Percentiles rank a stretch among this genome's conserved stretches.
These are phyloP conservation scores for Lachnellula occidentalis DNA, from an alignment of 2,329 filamentous ascomycete genomes.

Conservation along the genomic window DNA sequence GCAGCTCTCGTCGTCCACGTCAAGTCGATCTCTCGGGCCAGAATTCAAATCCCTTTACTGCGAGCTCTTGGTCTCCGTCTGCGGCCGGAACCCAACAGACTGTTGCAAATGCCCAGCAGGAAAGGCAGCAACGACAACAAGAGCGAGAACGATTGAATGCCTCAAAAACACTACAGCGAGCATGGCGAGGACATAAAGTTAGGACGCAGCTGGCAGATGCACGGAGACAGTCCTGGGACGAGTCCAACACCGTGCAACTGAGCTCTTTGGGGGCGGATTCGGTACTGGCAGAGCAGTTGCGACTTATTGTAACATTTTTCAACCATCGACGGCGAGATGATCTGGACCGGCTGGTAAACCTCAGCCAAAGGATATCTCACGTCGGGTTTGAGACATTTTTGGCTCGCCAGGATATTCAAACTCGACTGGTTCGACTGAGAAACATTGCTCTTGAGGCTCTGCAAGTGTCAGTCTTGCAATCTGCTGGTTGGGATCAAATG, in stretches of 20 bases:
- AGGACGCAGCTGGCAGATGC: constrained; percentile 52
- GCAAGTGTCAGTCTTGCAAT: constrained; percentile 20
- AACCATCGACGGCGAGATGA: constrained; percentile 41
- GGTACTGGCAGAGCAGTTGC: constrained; percentile 39
- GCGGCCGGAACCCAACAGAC: constrained; percentile 67
- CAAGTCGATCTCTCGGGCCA: constrained; percentile 94
- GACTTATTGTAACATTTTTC: constrained; percentile 47
- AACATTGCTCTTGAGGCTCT: constrained; percentile 23
- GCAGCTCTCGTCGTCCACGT: constrained; percentile 74
- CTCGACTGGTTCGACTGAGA: constrained; percentile 20
- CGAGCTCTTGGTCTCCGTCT: constrained; percentile 51
- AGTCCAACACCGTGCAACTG: constrained; percentile 40
- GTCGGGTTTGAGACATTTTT: constrained; percentile 35
- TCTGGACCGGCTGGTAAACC: constrained; percentile 40
- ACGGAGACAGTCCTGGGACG: constrained; percentile 60
- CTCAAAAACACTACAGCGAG: constrained; percentile 66
- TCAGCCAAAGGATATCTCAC: constrained; percentile 30
- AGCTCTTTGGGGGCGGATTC: constrained; percentile 23
- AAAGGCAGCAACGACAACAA: constrained; percentile 72
- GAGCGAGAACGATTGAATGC: constrained; percentile 75
- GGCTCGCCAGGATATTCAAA: constrained; percentile 16
- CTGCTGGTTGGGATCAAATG: neutral
- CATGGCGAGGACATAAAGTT: constrained; percentile 72
- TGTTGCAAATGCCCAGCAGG: constrained; percentile 79
- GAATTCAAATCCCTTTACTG: constrained; percentile 71